Conservation (phyloP, 2,329 filamentous ascomycete species). For the Diaporthe amygdali region DNA sequence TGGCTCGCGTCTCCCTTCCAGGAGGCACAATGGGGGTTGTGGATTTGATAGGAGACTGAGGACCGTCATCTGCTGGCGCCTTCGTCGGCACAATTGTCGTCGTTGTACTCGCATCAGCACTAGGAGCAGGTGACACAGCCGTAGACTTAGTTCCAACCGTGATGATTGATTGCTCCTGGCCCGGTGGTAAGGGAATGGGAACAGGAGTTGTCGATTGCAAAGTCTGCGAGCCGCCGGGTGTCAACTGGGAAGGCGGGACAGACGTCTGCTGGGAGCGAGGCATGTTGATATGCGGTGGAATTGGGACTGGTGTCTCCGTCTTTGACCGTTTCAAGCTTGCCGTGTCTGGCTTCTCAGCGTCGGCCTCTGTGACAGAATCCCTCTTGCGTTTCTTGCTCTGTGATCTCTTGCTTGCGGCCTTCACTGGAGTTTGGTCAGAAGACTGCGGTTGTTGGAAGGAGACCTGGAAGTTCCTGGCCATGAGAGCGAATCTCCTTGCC, state of each 20-base stretch:
- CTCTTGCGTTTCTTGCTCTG: slow-evolving; percentile 40
- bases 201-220: slow-evolving; percentile 40
- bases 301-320: slow-evolving; percentile 44
- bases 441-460: slow-evolving; percentile 28
- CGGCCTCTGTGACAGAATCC: slow-evolving; percentile 35
- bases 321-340: slow-evolving; percentile 40
- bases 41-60: slow-evolving; percentile 38
- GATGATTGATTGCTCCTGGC: slow-evolving; percentile 34
- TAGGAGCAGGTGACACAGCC: slow-evolving; percentile 33
- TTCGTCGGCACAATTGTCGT: slow-evolving; percentile 34
- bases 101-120: slow-evolving; percentile 26
- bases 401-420: slow-evolving; percentile 29
- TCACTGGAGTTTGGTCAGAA: slow-evolving; percentile 22
- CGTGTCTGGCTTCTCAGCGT: slow-evolving; percentile 34
- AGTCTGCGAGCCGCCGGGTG: slow-evolving; percentile 24
- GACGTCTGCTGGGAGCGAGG: slow-evolving; percentile 31
- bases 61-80: slow-evolving; percentile 35
- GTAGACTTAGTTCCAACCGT: slow-evolving; percentile 27
- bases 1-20: slow-evolving; percentile 38
- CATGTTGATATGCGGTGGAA: slow-evolving; percentile 35
- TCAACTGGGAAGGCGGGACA: slow-evolving; percentile 25
- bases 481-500: slow-evolving; percentile 37
- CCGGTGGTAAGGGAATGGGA: slow-evolving; percentile 35
- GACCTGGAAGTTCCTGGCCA: slow-evolving; percentile 33
- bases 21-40: slow-evolving; percentile 41